Conservation (phyloP, 2,329 filamentous ascomycete genomes). For the Bimuria novae-zelandiae region DNA sequence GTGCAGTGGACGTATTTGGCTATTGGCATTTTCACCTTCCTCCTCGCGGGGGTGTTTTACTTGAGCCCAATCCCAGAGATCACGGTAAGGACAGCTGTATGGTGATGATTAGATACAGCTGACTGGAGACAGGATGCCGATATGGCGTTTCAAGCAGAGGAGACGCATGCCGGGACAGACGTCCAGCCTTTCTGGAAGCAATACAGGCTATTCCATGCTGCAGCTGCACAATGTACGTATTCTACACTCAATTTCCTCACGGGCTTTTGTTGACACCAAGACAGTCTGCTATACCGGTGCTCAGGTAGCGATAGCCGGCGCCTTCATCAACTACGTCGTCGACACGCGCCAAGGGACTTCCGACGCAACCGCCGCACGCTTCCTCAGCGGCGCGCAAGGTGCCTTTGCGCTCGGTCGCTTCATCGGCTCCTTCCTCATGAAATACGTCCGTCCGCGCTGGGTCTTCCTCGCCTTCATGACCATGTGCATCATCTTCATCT, state of each 20-base stretch:
- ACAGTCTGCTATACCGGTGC: conserved; percentile 74
- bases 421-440: conserved; percentile 68
- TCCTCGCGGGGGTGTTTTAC: conserved; percentile 63
- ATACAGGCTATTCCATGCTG: conserved; percentile 76
- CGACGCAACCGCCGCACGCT: conserved; percentile 65
- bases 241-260: too few species aligned
- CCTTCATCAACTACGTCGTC: conserved; percentile 52
- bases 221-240: conserved; percentile 65
- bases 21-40: conserved; percentile 63
- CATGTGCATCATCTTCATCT: conserved; percentile 63
- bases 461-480: conserved; percentile 72
- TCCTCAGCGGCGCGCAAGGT: conserved; percentile 74
- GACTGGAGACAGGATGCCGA: conserved; percentile 45
- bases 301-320: conserved; percentile 61
- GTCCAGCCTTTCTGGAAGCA: conserved; percentile 61
- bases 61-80: conserved; percentile 60
- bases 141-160: conserved; percentile 58
- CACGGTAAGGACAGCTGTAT: conserved; percentile 43
- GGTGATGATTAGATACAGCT: not conserved
- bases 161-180: conserved; percentile 43
- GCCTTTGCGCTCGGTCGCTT: conserved; percentile 76
- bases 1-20: conserved; percentile 70
- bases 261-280: not conserved
- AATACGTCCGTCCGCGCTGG: conserved; percentile 67
- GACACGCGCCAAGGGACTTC: conserved; percentile 51